A percentile compares a stretch with the other conserved stretches of the same genome.
Conservation (phyloP, 2,329 filamentous ascomycete genomes). For the Cladophialophora exuberans region DNA sequence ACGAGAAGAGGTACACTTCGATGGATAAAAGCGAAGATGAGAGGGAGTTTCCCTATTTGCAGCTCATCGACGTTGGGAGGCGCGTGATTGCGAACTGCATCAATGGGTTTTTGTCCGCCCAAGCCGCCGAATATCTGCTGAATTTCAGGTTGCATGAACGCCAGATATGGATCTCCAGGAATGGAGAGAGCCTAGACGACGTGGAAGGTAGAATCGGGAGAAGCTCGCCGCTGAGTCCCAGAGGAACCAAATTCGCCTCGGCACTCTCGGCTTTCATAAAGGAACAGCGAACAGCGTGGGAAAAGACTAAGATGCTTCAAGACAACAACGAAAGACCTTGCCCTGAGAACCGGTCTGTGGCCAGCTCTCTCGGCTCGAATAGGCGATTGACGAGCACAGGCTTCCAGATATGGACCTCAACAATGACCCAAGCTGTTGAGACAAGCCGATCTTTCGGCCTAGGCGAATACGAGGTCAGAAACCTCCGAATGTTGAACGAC, state of each 20-base stretch:
- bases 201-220: conserved; percentile 85
- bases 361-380: conserved; percentile 67
- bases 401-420: conserved; percentile 99
- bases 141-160: conserved; percentile 95
- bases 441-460: conserved; percentile 90
- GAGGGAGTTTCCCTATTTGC: conserved; percentile 89
- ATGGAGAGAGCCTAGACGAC: conserved; percentile 90
- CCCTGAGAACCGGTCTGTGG: background rate
- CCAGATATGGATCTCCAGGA: conserved; percentile 97
- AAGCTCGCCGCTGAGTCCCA: conserved; percentile 79
- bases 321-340: background rate
- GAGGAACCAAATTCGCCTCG: conserved; percentile 76
- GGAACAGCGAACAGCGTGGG: conserved; percentile 77
- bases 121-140: conserved; percentile 89
- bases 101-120: conserved; percentile 85
- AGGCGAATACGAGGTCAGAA: conserved; percentile 92
- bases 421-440: conserved; percentile 86
- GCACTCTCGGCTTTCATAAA: conserved; percentile 83
- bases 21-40: conserved; percentile 88
- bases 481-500: conserved; percentile 97
- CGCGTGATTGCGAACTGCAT: conserved; percentile 90
- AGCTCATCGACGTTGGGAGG: conserved; percentile 95
- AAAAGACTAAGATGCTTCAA: conserved; percentile 52
- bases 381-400: conserved; percentile 70
- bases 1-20: conserved; percentile 90